Conservation (phyloP, 179 eudicot species). For the Carnegiea gigantea region DNA sequence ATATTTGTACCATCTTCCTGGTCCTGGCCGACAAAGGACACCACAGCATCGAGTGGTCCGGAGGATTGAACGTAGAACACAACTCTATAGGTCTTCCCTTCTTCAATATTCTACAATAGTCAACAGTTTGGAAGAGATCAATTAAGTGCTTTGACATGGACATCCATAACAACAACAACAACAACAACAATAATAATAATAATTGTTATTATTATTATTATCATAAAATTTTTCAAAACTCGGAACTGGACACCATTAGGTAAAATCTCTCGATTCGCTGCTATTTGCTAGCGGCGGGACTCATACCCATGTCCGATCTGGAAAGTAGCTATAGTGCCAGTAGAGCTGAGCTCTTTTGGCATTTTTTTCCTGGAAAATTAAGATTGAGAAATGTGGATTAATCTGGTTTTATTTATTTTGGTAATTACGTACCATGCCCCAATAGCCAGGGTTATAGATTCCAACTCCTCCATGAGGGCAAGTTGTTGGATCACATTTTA, state of each 20-base stretch:
- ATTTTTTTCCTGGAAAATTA: background rate
- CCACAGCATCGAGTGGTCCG: slow-evolving; percentile 41
- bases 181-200: no score
- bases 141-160: no score
- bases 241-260: no score
- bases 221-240: no score
- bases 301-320: no score
- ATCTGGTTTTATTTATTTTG: background rate
- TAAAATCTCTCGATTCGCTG: no score
- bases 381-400: background rate
- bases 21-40: background rate
- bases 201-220: no score
- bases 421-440: slow-evolving; percentile 67
- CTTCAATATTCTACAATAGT: slow-evolving; percentile 54
- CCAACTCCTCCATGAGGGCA: slow-evolving; percentile 82
- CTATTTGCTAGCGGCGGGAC: no score
- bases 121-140: background rate
- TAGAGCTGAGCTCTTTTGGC: background rate
- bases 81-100: slow-evolving; percentile 66
- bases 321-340: no score
- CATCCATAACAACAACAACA: no score
- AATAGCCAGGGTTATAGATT: slow-evolving; percentile 74
- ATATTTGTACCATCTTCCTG: slow-evolving; percentile 34
- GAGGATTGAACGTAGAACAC: slow-evolving; percentile 50
- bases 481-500: slow-evolving; percentile 39